Evolutionary conservation across 495 filamentous ascomycete species (phyloP), one percentile per base, ranked within the genome.

Genomic region (Cercophora samala): DNA sequence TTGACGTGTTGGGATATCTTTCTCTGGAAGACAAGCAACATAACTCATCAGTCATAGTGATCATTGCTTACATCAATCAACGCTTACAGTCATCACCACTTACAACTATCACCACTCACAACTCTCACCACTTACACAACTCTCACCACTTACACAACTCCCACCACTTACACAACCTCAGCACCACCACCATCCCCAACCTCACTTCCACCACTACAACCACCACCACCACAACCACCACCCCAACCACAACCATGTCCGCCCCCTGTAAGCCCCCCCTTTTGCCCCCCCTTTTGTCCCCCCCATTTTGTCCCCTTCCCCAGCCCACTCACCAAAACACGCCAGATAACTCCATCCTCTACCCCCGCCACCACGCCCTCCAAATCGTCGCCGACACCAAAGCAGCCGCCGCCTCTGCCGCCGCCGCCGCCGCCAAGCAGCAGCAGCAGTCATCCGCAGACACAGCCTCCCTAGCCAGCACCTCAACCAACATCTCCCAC

Each of bases 401-500:
- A 17, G 37, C 15, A 5, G 68, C 17, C 26, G 15, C 21, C 53
- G 3, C 8, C 19, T n/a, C n/a, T n/a, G n/a, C 15, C 37, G 68
- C 17, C 26, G 15, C 21, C 53, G 3, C 8, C 19, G 18, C 21
- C 8, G 53, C n/a, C 18, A 21, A 59, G 21, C 53, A 23, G 15
- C 37, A 56, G n/a, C n/a, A 15, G 11, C 26, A 59, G n/a, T 15
- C 29, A 26, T 8, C 25, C 58, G 13, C 60, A 17, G 54, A 73
- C 22, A 25, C 63, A 15, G 60, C 70, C 56, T 74, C 72, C 9
- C 17, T 70, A 5, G 62, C 61, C 25, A 67, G 52, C 22, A 26
- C 65, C 29, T 63, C 67, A 11, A 66, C 70, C 9, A 4, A 19
- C 58, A 62, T 70, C 58, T 71, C 70, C 24, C 71, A 66, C 66